Percentiles rank a stretch among this genome's conserved stretches.
These are phyloP conservation scores for Hyaloscypha bicolor DNA, from an alignment of 495 filamentous ascomycete genomes.

Conservation along the genomic window DNA sequence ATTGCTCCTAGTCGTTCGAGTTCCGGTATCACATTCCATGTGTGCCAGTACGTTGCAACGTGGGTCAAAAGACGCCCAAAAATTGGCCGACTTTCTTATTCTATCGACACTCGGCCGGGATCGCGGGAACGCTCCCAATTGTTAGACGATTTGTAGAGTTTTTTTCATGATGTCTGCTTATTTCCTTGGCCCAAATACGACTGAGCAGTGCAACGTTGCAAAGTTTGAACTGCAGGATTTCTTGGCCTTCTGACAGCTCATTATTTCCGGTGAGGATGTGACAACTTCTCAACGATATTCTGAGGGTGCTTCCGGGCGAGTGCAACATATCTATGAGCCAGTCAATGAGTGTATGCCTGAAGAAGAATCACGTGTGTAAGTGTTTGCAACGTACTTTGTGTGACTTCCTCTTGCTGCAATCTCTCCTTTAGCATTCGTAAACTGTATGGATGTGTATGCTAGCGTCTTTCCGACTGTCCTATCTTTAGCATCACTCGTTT, in stretches of 20 bases:
- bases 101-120: not conserved
- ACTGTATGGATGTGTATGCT: slow-evolving; percentile 83
- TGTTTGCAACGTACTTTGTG: slow-evolving; percentile 72
- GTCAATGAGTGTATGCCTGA: not conserved
- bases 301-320: slow-evolving; percentile 61
- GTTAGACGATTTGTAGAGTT: not conserved
- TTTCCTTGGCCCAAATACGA: not conserved
- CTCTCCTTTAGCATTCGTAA: slow-evolving; percentile 74
- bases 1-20: not conserved
- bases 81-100: slow-evolving; percentile 8
- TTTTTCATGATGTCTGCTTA: not conserved
- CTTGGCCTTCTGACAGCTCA: not conserved
- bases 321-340: slow-evolving; percentile 51
- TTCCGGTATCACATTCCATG: not conserved
- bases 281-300: slow-evolving; percentile 57
- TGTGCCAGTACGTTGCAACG: not conserved
- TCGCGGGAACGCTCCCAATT: not conserved
- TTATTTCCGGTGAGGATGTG: slow-evolving; percentile 12
- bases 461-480: slow-evolving; percentile 83
- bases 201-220: slow-evolving; percentile 9
- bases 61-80: not conserved
- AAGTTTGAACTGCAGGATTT: not conserved
- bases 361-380: not conserved
- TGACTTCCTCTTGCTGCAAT: slow-evolving; percentile 89
- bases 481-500: not conserved